A percentile compares a stretch with the other conserved stretches of the same genome.
phyloP scores from a whole-genome alignment of 495 filamentous ascomycete species.

The Podospora sp. region DNA sequence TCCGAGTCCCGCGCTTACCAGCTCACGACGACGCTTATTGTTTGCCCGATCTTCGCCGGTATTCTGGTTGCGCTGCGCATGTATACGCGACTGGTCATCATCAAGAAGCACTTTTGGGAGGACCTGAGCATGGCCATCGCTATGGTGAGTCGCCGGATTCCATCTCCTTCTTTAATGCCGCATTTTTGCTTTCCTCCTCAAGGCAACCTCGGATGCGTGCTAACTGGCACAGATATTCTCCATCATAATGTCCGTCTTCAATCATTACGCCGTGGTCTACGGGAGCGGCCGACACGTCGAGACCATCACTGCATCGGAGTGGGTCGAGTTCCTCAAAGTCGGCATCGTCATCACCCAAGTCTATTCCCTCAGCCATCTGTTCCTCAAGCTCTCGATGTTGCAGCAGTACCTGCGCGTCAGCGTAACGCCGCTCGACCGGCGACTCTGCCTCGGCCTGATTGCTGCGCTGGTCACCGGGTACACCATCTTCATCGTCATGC shows the following conservation, averaged over 20 bases:
- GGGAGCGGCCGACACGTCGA: not conserved
- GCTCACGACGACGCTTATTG: constrained; percentile 9
- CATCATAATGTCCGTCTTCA: not conserved
- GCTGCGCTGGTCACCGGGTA: constrained; percentile 3
- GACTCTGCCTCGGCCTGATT: constrained; percentile 18
- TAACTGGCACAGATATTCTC: too few species aligned
- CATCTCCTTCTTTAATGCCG: too few species aligned
- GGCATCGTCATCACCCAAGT: constrained; percentile 13
- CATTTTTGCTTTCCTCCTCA: too few species aligned
- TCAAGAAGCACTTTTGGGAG: constrained; percentile 16
- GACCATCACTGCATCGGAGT: not conserved
- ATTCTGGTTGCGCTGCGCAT: constrained; percentile 9
- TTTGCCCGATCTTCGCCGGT: constrained; percentile 16
- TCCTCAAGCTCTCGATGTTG: constrained; percentile 22
- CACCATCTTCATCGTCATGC: constrained; percentile 3
- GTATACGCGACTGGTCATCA: constrained; percentile 14
- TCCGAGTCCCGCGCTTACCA: constrained; percentile 7
- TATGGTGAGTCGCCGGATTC: not conserved
- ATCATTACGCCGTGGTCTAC: not conserved
- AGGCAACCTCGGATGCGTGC: too few species aligned
- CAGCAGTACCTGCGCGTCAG: constrained; percentile 14
- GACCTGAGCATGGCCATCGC: constrained; percentile 14
- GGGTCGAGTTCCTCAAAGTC: constrained; percentile 8
- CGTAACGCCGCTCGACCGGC: constrained; percentile 17
- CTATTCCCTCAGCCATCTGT: constrained; percentile 15